Evolutionary conservation across 805 yeast species (phyloP).

Genomic region (Candida khao-thaluensis): DNA sequence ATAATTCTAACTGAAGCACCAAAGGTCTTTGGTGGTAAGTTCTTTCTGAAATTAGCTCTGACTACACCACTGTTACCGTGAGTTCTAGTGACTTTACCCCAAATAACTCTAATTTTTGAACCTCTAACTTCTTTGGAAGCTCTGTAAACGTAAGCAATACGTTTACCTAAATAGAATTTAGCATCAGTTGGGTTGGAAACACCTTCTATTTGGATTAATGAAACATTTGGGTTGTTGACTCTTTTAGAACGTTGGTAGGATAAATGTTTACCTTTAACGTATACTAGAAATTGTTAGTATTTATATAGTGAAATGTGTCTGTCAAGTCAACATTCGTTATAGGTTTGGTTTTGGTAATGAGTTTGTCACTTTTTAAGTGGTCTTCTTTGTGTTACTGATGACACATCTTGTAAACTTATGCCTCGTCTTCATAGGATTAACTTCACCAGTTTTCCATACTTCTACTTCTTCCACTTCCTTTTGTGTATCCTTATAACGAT

Average conservation of each 20-base stretch:
- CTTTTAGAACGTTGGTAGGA: slow-evolving; percentile 99
- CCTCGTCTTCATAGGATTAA: too few species aligned
- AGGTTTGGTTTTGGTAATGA: slow-evolving; percentile 2
- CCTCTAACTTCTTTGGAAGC: slow-evolving; percentile 98
- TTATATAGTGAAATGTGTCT: too few species aligned
- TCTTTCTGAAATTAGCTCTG: slow-evolving; percentile 98
- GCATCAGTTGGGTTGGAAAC: slow-evolving; percentile 91
- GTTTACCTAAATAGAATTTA: slow-evolving; percentile 98
- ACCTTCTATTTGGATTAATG: slow-evolving; percentile 96
- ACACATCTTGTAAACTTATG: too few species aligned
- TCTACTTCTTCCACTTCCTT: too few species aligned
- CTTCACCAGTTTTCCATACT: too few species aligned
- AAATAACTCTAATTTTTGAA: slow-evolving; percentile 98
- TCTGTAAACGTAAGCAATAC: slow-evolving; percentile 99
- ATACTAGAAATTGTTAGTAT: slow-evolving; percentile 60
- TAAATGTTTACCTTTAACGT: slow-evolving; percentile 99
- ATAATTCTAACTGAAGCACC: slow-evolving; percentile 99
- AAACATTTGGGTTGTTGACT: slow-evolving; percentile 96
- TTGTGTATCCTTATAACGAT: too few species aligned
- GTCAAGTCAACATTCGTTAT: too few species aligned
- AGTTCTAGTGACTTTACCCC: slow-evolving; percentile 99
- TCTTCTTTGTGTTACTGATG: too few species aligned
- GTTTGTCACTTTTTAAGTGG: too few species aligned
- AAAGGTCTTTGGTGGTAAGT: slow-evolving; percentile 99
- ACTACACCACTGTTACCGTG: slow-evolving; percentile 99